Conservation (phyloP, 306 rosid genomes). For the Calophaca sinica region DNA sequence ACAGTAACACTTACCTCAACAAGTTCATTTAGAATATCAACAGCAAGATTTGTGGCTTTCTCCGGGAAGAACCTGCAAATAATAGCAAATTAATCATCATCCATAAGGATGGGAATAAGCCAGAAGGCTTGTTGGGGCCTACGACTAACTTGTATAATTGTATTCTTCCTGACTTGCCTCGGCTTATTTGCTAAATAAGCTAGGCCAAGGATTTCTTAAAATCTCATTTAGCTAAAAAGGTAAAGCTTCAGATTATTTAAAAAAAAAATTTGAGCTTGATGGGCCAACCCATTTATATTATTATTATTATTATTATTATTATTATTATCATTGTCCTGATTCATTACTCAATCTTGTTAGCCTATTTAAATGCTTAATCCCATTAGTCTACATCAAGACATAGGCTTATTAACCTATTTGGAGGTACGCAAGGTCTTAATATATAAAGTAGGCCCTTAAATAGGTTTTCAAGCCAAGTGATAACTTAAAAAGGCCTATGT, state of each 20-base stretch:
- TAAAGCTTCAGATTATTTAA: neutral
- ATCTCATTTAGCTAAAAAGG: neutral
- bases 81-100: conserved; percentile 34
- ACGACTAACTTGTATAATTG: neutral
- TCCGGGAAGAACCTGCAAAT: conserved; percentile 90
- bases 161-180: neutral
- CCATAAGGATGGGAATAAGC: neutral
- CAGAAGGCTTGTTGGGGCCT: neutral
- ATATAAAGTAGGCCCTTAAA: neutral
- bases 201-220: neutral
- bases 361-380: neutral
- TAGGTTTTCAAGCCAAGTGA: conserved; percentile 3
- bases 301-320: neutral
- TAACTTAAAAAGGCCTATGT: neutral
- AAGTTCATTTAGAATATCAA: conserved; percentile 74
- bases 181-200: neutral
- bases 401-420: neutral
- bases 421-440: neutral
- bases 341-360: neutral
- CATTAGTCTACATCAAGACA: neutral
- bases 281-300: neutral
- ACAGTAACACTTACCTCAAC: conserved; percentile 64
- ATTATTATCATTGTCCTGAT: conserved; percentile 7
- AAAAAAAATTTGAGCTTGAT: neutral
- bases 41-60: conserved; percentile 74